Base-by-base conservation (phyloP, 2,329 filamentous ascomycete genomes). In the Mollisia scopiformis region DNA sequence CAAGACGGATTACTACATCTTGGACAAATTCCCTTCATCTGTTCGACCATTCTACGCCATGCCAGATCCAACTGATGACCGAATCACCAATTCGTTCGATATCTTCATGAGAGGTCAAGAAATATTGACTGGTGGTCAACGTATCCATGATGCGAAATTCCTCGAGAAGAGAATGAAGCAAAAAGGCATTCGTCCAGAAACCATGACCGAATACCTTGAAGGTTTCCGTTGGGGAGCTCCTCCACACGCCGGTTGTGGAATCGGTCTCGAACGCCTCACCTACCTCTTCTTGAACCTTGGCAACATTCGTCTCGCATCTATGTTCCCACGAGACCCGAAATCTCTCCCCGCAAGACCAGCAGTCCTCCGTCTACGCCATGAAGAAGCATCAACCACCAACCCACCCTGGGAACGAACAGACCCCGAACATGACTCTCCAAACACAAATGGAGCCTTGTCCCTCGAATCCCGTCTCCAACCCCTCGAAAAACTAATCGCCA, bases 21-120 rank as follows among this genome's bases (percentile, higher is more conserved):
- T 97, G 41, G 93, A 97, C 82, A 96, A 96, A 72, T 97, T 97
- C 79, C 93, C 93, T 0, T 80, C 86, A 23, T 88, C 87, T 6
- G 93, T 91, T 2, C 86, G 93, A 46, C 93, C 93, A 0, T 97
- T 97, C 77, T 97, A 97, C 73, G 92, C 93, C 1, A 93, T 96
- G 84, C 89, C 89, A 28, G 91, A 96, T 64, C 84, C 88, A 1
- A 80, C 88, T 16, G 86, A 96, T 70, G 80, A 85, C 13, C 81
- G 84, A 33, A 86, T 88, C 74, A 97, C 93, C 54, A 96, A 96
- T 74, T 96, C 93, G 0, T 97, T 97, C 70, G 93, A 97, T 74
- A 96, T 97, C 60, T 97, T 97, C 78, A 84, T 97, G 46, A 89
- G 93, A 30, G 93, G 93, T 0, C 93, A 97, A 72, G 93, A 97